Percentiles rank a stretch among this genome's conserved stretches.
Conservation (phyloP, 1,284 basidiomycete species). For the Rhodofomes roseus region DNA sequence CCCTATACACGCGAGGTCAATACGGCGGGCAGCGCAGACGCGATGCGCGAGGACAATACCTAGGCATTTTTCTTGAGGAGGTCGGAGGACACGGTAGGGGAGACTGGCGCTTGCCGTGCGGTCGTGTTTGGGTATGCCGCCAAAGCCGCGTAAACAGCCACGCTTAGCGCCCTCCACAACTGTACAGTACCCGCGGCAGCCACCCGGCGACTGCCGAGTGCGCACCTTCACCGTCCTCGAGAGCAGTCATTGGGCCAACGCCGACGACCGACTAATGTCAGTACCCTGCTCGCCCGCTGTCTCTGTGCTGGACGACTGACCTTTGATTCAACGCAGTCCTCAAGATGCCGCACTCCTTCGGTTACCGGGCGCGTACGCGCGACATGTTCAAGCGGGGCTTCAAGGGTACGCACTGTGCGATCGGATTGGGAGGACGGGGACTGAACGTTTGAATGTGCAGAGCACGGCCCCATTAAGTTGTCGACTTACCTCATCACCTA, state of each 20-base stretch:
- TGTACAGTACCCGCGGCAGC: conserved; percentile 37
- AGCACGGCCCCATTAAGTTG: conserved; percentile 88
- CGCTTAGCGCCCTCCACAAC: conserved; percentile 35
- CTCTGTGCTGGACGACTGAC: conserved; percentile 15
- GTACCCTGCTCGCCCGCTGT: conserved; percentile 23
- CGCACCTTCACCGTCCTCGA: conserved; percentile 20
- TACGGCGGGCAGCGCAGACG: conserved; percentile 13
- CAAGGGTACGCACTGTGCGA: conserved; percentile 63
- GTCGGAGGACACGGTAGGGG: conserved; percentile 31
- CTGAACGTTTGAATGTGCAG: conserved; percentile 38
- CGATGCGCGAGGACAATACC: conserved; percentile 45
- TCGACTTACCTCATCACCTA: conserved; percentile 94
- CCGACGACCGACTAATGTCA: conserved; percentile 41
- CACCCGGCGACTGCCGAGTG: conserved; percentile 29
- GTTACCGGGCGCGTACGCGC: conserved; percentile 99
- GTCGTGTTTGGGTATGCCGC: conserved; percentile 13
- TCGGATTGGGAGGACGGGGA: not conserved
- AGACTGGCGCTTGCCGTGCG: conserved; percentile 25
- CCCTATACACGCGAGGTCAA: conserved; percentile 52
- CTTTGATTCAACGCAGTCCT: conserved; percentile 36
- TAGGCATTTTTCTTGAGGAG: conserved; percentile 76
- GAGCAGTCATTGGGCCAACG: conserved; percentile 40
- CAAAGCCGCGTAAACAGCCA: conserved; percentile 24
- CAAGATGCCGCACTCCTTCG: conserved; percentile 99
- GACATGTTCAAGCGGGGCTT: conserved; percentile 99